These are phyloP conservation scores for Ambrosiella xylebori DNA, from an alignment of 2,329 filamentous ascomycete species.

Conservation along the genomic window DNA sequence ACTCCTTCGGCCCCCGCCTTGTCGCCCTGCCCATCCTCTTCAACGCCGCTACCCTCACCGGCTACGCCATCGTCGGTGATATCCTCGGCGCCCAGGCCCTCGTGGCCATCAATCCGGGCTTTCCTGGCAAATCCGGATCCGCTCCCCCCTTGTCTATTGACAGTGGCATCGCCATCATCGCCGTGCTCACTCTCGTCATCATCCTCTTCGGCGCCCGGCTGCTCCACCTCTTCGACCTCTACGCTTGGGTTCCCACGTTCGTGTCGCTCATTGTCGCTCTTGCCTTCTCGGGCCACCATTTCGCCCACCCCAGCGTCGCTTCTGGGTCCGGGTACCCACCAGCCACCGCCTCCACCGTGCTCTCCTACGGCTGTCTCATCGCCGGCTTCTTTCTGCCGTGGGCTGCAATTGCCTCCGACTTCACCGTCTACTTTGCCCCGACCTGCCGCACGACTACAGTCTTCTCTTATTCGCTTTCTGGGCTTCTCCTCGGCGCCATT, in stretches of 20 bases:
- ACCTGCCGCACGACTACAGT: conserved; percentile 5
- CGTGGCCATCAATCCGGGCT: conserved; percentile 20
- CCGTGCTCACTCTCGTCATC: conserved; percentile 26
- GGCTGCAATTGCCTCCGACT: conserved; percentile 24
- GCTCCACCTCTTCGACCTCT: conserved; percentile 29
- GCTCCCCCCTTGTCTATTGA: conserved; percentile 22
- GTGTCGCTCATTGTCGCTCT: conserved; percentile 24
- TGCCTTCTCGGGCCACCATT: conserved; percentile 23
- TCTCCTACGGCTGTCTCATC: conserved; percentile 24
- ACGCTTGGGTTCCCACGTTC: conserved; percentile 28
- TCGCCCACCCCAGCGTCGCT: conserved; percentile 20
- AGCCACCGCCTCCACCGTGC: conserved; percentile 10
- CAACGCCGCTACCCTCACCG: conserved; percentile 30
- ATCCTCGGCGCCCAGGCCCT: conserved; percentile 30
- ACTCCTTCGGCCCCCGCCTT: conserved; percentile 16
- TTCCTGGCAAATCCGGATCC: too few relatives aligned
- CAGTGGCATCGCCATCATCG: conserved; percentile 32
- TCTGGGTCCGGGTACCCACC: conserved; percentile 17
- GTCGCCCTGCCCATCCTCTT: conserved; percentile 19
- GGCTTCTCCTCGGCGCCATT: conserved; percentile 12
- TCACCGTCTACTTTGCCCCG: conserved; percentile 22
- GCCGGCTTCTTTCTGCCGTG: conserved; percentile 28
- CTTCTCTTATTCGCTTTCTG: conserved; percentile 6
- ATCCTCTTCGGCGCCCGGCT: conserved; percentile 30
- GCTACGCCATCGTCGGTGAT: conserved; percentile 30